A percentile compares a stretch with the other conserved stretches of the same genome.
Evolutionary conservation across 306 rosid genomes (phyloP).

Genomic region (Comarum palustre): DNA sequence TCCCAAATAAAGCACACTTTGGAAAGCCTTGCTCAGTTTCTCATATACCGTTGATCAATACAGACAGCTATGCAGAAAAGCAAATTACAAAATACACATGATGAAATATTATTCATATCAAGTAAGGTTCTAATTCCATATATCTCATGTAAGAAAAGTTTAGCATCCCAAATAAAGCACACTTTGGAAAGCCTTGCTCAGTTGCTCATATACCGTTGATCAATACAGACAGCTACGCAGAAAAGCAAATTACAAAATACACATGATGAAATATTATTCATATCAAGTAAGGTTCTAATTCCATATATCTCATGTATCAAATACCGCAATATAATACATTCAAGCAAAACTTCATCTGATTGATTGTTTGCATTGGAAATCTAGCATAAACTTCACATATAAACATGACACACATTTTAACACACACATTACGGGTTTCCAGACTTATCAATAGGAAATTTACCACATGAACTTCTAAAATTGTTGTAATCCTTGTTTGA

Average conservation of each 20-base stretch:
- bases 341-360: background rate
- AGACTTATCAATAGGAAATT: background rate
- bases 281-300: background rate
- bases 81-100: too few relatives aligned
- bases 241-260: background rate
- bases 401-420: background rate
- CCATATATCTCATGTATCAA: background rate
- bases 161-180: slow-evolving; percentile 1
- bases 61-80: too few relatives aligned
- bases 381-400: background rate
- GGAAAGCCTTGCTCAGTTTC: too few relatives aligned
- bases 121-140: too few relatives aligned
- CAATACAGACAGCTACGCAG: background rate
- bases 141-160: slow-evolving; percentile 20
- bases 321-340: background rate
- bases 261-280: background rate
- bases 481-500: background rate
- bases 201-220: background rate
- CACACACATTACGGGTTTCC: background rate
- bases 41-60: too few relatives aligned
- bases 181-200: background rate
- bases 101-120: too few relatives aligned
- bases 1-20: too few relatives aligned
- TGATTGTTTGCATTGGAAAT: background rate
- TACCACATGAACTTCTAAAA: background rate